Evolutionary conservation across 176 grass and related monocot species (phyloP).

Genomic region (Puya raimondii): DNA sequence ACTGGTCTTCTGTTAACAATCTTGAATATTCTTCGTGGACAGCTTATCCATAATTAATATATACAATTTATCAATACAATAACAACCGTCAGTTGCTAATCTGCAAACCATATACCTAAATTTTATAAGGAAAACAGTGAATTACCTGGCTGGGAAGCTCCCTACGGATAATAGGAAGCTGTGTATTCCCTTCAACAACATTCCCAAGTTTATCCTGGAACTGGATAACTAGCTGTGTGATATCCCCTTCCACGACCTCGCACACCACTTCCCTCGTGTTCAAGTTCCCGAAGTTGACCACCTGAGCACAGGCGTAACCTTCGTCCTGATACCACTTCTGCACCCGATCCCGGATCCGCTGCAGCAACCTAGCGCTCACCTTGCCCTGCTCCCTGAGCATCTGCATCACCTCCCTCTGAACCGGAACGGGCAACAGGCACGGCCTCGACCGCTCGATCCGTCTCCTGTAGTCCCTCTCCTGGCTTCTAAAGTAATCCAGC

Average conservation of each 20-base stretch:
- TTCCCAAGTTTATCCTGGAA: constrained; percentile 97
- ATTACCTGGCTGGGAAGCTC: constrained; percentile 75
- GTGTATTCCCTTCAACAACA: constrained; percentile 72
- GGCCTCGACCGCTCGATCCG: constrained; percentile 54
- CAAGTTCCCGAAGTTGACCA: constrained; percentile 88
- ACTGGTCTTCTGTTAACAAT: no score
- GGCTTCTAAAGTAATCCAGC: constrained; percentile 76
- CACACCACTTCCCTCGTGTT: constrained; percentile 90
- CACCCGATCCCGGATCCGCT: constrained; percentile 84
- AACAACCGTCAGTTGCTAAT: not conserved
- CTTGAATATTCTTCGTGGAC: not conserved
- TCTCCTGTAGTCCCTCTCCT: constrained; percentile 79
- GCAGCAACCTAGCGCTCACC: constrained; percentile 77
- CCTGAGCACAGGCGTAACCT: constrained; percentile 84
- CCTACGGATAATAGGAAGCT: constrained; percentile 56
- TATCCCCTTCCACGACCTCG: constrained; percentile 86
- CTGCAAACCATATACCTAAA: not conserved
- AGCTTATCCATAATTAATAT: not conserved
- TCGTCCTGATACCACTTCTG: constrained; percentile 96
- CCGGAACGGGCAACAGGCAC: constrained; percentile 55
- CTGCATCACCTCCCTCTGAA: constrained; percentile 53
- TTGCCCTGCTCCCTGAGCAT: constrained; percentile 76
- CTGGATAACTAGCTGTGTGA: constrained; percentile 73
- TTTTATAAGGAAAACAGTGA: not conserved
- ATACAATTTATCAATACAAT: not conserved